Evolutionary conservation across 1,284 basidiomycete genomes (phyloP), one percentile per base, ranked within the genome.

Genomic region (Chiua sp.): DNA sequence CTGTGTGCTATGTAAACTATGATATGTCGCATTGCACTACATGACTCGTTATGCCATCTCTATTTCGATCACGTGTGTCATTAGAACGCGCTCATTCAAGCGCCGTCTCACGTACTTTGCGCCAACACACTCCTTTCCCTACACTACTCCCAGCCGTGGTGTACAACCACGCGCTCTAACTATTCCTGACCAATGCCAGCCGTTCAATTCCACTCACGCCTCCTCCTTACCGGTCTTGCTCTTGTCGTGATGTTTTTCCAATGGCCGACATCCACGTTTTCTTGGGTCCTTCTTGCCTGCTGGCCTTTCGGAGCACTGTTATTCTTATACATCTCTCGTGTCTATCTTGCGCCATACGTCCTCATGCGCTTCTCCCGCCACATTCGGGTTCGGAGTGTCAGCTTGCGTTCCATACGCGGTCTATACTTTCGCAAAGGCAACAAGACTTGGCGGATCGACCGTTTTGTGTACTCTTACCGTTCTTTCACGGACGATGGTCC

Each of bases 401-500:
- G 91, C 69, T 76, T 90, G 47, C 83, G 88, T 55, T 92, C 91
- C 28, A 85, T 92, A 63, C 85, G 88, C 51, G 90, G 91, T 28
- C 77, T 92, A 42, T 91, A 88, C 73, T 81, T 91, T 59, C 81
- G 83, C 53, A 78, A 77, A 47, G 84, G 86, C 47, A 75, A 72
- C 54, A 77, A 80, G 56, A 84, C 80, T 46, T 82, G 83, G 75
- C 82, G 79, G 47, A 78, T 88, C 16, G 89, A 92, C 59, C 86
- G 91, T 55, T 82, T 92, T 55, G 83, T 86, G 46, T 85, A 87
- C 67, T 79, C 81, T 51, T 86, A 80, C 63, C 73, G 81, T 69
- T 77, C 82, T 22, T 79, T 78, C 20, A 72, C 79, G 37, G 75
- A 81, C 32, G 78, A 77, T 42, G 72, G 69, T 6, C 80, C 80